Evolutionary conservation across 2,329 filamentous ascomycete genomes (phyloP), one percentile per base, ranked within the genome.

Genomic region (Fusarium napiforme): DNA sequence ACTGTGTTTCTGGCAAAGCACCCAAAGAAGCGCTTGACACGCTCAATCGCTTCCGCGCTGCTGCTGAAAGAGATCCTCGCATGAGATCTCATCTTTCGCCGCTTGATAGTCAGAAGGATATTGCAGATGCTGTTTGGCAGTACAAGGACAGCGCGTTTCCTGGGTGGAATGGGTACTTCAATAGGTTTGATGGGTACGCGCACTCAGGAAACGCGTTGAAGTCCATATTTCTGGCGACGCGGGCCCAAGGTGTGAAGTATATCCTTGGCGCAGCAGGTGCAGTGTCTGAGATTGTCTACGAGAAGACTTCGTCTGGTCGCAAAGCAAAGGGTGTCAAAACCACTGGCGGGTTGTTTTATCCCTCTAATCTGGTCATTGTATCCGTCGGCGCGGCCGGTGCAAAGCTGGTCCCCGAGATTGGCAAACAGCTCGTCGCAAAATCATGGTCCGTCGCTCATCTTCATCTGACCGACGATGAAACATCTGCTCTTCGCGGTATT

Each of bases 361-460:
- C 68, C 4, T 69, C 83, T 0, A 81, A 83, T 23, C 68, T 87
- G 6, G 83, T 87, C 4, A 84, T 91, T 18, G 81, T 89, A 3
- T 84, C 88, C 1, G 82, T 85, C 0, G 89, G 90, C 0, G 89
- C 88, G 0, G 83, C 82, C 9, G 84, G 83, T 0, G 83, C 84
- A 3, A 81, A 77, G 1, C 78, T 91, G 4, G 60, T 86, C 2
- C 88, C 90, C 0, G 80, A 85, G 21, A 77, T 88, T 4, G 86
- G 86, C 5, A 79, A 78, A 1, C 86, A 87, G 43, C 83, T 89
- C 6, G 84, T 85, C 1, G 90, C 89, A 9, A 88, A 87, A 63
- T 86, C 84, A 2, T 91, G 88, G 87, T 86, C 87, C 1, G 85
- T 92, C 3, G 89, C 87, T 0, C 90, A 92, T 74, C 82, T 91